A percentile compares a stretch with the other conserved stretches of the same genome.
phyloP scores from a whole-genome alignment of 345 rosid species.

The Eucalyptus leucophloia region DNA sequence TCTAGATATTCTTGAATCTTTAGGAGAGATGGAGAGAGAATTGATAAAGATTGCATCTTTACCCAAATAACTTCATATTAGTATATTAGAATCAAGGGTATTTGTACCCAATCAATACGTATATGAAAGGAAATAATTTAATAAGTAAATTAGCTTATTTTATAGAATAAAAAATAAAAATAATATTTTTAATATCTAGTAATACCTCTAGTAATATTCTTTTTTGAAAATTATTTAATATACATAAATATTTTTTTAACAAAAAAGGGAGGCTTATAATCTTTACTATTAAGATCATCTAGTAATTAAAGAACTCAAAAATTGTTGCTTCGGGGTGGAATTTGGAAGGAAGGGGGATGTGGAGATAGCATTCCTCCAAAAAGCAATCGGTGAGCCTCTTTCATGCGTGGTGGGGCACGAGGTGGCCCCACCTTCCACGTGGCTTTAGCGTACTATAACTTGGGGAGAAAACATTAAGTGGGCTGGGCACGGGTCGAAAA shows the following conservation, averaged over 20 bases:
- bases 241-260: neutral
- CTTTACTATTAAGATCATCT: neutral
- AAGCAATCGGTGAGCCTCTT: neutral
- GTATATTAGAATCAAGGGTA: neutral
- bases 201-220: neutral
- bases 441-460: accelerated
- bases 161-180: neutral
- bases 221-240: neutral
- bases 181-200: neutral
- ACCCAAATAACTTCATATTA: neutral
- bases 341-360: neutral
- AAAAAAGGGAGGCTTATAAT: neutral
- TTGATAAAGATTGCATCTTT: too few species aligned
- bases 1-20: neutral
- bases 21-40: neutral
- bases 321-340: neutral
- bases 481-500: neutral
- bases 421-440: neutral
- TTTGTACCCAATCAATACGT: neutral
- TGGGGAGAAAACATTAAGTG: accelerated
- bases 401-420: neutral
- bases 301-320: neutral
- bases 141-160: neutral
- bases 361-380: neutral
- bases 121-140: neutral